Conservation (phyloP, 345 rosid genomes). For the Litchi chinensis region DNA sequence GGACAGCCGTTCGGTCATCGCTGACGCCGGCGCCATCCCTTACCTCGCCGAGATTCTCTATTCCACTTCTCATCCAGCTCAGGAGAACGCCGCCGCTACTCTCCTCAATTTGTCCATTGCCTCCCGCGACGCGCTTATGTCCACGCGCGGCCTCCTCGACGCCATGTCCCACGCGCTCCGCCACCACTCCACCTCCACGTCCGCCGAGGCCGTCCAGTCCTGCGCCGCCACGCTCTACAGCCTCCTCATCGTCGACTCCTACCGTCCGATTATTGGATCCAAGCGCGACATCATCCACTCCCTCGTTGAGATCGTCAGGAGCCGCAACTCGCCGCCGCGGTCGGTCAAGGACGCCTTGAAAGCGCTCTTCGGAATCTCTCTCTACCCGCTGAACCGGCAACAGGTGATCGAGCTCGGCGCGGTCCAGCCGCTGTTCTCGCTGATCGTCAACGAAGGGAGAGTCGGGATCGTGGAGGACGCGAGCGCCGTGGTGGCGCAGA, state of each 20-base stretch:
- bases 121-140: conserved; percentile 67
- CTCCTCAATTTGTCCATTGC: conserved; percentile 82
- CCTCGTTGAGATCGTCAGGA: conserved; percentile 54
- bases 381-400: conserved; percentile 65
- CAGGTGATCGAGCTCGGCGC: conserved; percentile 71
- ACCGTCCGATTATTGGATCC: conserved; percentile 81
- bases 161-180: conserved; percentile 83
- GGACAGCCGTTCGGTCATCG: conserved; percentile 61
- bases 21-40: conserved; percentile 84
- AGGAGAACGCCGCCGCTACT: conserved; percentile 89
- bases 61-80: conserved; percentile 56
- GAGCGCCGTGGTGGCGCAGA: conserved; percentile 85
- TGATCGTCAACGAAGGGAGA: conserved; percentile 72
- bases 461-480: conserved; percentile 91
- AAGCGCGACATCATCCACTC: conserved; percentile 87
- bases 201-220: conserved; percentile 75
- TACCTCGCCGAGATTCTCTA: conserved; percentile 81
- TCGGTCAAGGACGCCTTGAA: conserved; percentile 86
- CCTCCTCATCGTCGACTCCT: conserved; percentile 68
- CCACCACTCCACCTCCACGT: conserved; percentile 53
- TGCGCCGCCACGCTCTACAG: conserved; percentile 84
- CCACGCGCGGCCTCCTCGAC: conserved; percentile 84
- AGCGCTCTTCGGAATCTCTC: conserved; percentile 76
- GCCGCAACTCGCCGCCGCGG: conserved; percentile 58
- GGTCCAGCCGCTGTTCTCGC: conserved; percentile 56